Evolutionary conservation across 75 land plant genomes (phyloP).

Genomic region (Pinus tabuliformis): DNA sequence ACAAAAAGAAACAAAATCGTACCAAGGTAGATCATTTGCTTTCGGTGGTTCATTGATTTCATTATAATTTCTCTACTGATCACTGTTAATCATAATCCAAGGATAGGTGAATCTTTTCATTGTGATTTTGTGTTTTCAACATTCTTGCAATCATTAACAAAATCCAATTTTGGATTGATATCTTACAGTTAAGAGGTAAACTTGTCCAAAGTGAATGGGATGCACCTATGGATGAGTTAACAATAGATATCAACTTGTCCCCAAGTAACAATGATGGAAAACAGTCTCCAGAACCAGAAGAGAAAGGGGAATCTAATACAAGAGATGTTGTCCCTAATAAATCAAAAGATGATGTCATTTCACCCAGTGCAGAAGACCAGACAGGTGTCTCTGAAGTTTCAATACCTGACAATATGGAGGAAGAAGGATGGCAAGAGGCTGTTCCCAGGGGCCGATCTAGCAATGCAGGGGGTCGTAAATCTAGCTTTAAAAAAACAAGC

Average conservation of each 20-base stretch:
- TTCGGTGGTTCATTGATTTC: neutral
- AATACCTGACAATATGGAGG: conserved; percentile 18
- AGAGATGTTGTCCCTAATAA: neutral
- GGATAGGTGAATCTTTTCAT: neutral
- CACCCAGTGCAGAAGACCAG: neutral
- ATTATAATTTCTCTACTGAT: neutral
- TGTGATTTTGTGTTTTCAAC: neutral
- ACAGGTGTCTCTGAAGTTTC: conserved; percentile 7
- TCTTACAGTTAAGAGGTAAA: conserved; percentile 7
- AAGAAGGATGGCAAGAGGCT: conserved; percentile 98
- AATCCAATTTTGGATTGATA: conserved; percentile 7
- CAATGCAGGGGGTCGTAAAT: conserved; percentile 23
- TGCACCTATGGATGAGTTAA: conserved; percentile 12
- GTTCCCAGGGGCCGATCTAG: conserved; percentile 53
- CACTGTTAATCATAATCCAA: neutral
- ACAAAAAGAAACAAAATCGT: conserved; percentile 52
- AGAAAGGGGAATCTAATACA: conserved; percentile 7
- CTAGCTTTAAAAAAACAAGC: conserved; percentile 33
- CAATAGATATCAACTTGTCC: conserved; percentile 1
- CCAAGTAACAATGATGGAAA: conserved; percentile 8
- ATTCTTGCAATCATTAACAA: neutral
- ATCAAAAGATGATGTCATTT: neutral
- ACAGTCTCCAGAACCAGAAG: conserved; percentile 9
- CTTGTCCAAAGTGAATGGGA: neutral
- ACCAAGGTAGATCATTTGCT: conserved; percentile 53